Conservation (phyloP, 306 rosid genomes). For the Notholithocarpus densiflorus region DNA sequence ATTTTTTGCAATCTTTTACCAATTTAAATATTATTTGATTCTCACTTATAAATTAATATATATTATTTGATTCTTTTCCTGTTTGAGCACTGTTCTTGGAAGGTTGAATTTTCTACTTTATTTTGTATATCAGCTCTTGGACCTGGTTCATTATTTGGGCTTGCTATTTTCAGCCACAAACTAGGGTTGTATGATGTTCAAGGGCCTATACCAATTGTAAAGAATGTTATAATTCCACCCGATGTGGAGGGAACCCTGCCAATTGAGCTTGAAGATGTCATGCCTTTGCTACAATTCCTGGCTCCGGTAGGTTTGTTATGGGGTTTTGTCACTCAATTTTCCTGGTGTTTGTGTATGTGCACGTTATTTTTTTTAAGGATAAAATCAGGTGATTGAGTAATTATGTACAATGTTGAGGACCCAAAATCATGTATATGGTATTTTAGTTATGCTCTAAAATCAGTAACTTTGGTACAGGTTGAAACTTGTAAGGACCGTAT, state of each 20-base stretch:
- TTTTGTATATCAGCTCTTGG: constrained; percentile 63
- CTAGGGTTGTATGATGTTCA: constrained; percentile 91
- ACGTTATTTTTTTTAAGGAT: neutral
- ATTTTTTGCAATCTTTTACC: neutral
- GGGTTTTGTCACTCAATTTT: neutral
- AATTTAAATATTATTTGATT: too few relatives aligned
- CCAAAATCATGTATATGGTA: neutral
- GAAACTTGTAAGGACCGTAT: constrained; percentile 91
- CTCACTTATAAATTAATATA: too few relatives aligned
- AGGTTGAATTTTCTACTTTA: neutral
- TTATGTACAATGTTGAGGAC: neutral
- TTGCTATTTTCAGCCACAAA: constrained; percentile 97
- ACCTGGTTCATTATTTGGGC: constrained; percentile 97
- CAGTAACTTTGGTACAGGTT: constrained; percentile 52
- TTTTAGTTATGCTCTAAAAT: constrained; percentile 17
- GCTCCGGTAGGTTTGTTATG: constrained; percentile 77
- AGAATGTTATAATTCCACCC: constrained; percentile 85
- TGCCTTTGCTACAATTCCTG: constrained; percentile 92
- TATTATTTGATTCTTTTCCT: constrained; percentile 8
- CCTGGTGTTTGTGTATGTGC: neutral
- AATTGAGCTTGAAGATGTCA: constrained; percentile 88
- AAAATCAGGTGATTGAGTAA: neutral
- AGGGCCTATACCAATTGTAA: constrained; percentile 88
- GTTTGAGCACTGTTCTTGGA: constrained; percentile 19
- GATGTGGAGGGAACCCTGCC: constrained; percentile 72